Evolutionary conservation across 2,329 filamentous ascomycete genomes (phyloP), one percentile per base, ranked within the genome.

Genomic region (Phoma sp.): DNA sequence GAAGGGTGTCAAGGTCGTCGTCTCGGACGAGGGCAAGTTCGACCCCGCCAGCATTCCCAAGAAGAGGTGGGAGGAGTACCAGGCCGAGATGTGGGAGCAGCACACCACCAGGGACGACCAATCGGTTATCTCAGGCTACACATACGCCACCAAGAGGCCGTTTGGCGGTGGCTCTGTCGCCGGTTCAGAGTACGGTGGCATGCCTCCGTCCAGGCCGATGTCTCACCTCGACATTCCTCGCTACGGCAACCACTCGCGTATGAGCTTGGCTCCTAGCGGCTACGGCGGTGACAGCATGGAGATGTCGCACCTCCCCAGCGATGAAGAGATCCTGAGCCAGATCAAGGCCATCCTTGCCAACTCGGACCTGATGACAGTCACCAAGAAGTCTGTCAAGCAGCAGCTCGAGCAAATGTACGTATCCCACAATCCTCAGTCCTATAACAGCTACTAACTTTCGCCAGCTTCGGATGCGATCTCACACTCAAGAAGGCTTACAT

Each of bases 51-150:
- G 88, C 30, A 98, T 99, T 64, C 95, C 95, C 17, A 91, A 91
- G 79, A 99, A 98, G 87, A 95, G 91, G 83, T 99, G 95, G 95
- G 95, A 99, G 76, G 95, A 99, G 69, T 99, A 98, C 76, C 95
- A 99, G 77, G 90, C 90, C 59, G 95, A 98, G 82, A 87, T 99
- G 37, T 99, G 93, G 95, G 95, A 99, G 72, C 89, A 90, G 1
- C 91, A 96, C 77, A 96, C 90, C n/a, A 88, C 89, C 56, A 83
- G 82, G 42, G 84, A 87, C 67, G 95, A 99, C 72, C 80, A 87
- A 20, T 96, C 92, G 9, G 93, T 97, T 75, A 79, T 93, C 46
- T 97, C 92, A n/a, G 93, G 93, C 53, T 90, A 91, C 79, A 96
- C 91, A 49, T 99, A 98, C 72, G 93, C 87, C 49, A 99, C 95